Base-by-base conservation (phyloP, 768 basidiomycete genomes). In the Leccinum incarnatum region DNA sequence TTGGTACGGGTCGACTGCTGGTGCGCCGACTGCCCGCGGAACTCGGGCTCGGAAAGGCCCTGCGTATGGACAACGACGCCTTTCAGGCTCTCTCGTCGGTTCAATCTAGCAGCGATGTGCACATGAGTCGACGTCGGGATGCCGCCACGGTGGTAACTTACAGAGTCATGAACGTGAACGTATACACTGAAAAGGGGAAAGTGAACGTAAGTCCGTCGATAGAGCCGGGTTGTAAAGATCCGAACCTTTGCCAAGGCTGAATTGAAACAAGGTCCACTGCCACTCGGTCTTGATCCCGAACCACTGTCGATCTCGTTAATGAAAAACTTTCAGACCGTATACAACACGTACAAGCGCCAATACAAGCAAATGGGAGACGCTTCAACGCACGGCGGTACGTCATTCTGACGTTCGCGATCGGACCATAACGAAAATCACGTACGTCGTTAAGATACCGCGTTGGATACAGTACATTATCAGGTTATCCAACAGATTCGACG, bases 371-470 rank as follows among this genome's bases (percentile, higher is more conserved):
- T 62, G 57, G 8, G 52, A 62, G 17, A 56, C 30, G 17, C 63
- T 65, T 14, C 15, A 30, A 32, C 17, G 8, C 6, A 8, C 25
- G 1, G 17, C 25, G 1, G 17, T 12, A 29, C 10, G 12, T 47
- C 32, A 47, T 3, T 27, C 5, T 40, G 11, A 53, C 29, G 4
- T 2, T 47, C 40, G 3, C 2, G 10, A 19, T 27, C 17, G 8
- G 27, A 10, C 5, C 8, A 30, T 11, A 6, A 36, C 32, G 36
- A 11, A 37, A 19, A 30, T 12, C 21, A 62, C 63, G 34, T 50
- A 65, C 57, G 57, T 65, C 49, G 50, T 65, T 7, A 62, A 29
- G 6, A 65, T 56, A 5, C 64, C 63, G 3, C 64, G 59, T 21
- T 62, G 64, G 21, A 58, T 23, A 8, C 59, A 65, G 12, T 65